Percentiles rank a stretch among this genome's conserved stretches.
These are phyloP conservation scores for Geoglossum cookeanum DNA, from an alignment of 2,329 filamentous ascomycete genomes.

Conservation along the genomic window DNA sequence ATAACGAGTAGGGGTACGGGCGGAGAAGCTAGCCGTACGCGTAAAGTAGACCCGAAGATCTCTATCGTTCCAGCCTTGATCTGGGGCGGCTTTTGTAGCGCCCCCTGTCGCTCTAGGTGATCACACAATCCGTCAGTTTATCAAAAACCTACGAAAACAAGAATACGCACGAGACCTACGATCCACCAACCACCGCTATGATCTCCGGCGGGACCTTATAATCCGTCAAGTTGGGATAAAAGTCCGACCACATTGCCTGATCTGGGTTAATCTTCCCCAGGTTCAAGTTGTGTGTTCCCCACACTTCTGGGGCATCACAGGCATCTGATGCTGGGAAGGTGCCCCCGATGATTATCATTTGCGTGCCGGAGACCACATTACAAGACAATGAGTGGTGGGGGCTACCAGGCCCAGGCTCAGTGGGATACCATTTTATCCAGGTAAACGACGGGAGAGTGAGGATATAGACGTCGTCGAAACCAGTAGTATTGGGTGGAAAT, in stretches of 20 bases:
- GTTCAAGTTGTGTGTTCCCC: constrained; percentile 37
- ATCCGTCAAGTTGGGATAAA: constrained; percentile 27
- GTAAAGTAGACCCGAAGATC: constrained; percentile 36
- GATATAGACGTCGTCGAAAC: constrained; percentile 43
- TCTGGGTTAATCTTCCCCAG: constrained; percentile 30
- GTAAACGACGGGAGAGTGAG: constrained; percentile 42
- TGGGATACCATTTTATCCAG: constrained; percentile 38
- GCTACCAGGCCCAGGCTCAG: constrained; percentile 22
- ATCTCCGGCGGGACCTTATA: constrained; percentile 37
- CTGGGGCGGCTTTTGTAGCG: constrained; percentile 33
- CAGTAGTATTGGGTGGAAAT: constrained; percentile 26
- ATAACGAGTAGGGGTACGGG: constrained; percentile 31
- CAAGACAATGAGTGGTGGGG: constrained; percentile 38
- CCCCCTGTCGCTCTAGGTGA: constrained; percentile 26
- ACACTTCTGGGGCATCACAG: constrained; percentile 34
- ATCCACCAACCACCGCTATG: constrained; percentile 31
- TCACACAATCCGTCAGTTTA: constrained; percentile 2
- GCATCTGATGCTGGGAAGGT: constrained; percentile 29
- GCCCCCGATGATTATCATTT: constrained; percentile 46
- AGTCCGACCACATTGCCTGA: constrained; percentile 32
- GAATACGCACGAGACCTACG: constrained; percentile 9
- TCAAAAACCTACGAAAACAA: background rate
- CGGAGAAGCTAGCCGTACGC: constrained; percentile 26
- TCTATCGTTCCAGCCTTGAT: constrained; percentile 28
- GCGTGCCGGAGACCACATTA: constrained; percentile 34